Base-by-base conservation (phyloP, 2,329 filamentous ascomycete species). In the Chaetothyriales sp. region DNA sequence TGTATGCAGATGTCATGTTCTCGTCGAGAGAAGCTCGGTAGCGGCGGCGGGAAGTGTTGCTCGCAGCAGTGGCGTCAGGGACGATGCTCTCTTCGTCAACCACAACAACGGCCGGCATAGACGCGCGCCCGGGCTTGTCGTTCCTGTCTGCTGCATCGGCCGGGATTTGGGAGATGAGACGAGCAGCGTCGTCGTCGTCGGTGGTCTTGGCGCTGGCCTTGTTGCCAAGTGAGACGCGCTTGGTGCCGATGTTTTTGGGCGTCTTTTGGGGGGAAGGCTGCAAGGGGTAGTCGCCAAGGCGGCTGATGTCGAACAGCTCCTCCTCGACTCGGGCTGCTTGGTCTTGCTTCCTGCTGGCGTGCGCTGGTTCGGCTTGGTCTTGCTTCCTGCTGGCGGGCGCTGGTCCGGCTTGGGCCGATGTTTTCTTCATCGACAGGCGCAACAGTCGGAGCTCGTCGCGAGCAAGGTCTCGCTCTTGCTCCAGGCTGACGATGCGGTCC, bases 1-100 rank as follows among this genome's bases (percentile, higher is more conserved):
- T 81, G 62, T 82, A 81, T 5, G 77, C 79, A 2, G 78, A 82
- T 5, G 79, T 82, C 75, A 80, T 75, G 52, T 80, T 77, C 22
- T 72, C 69, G 40, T 62, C 59, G 13, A 69, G 67, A 40, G 67
- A 66, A 43, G 69, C 71, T 25, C 70, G 73, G 46, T 73, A 74
- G 48, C 75, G 73, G 8, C 72, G 72, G 49, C 71, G 71, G 29
- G 72, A 70, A 46, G 71, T 71, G 61, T 74, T 73, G 5, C 74
- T 62, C 40, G 73, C 67, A 40, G 33, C 33, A 40, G 60, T 62
- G 19, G 55, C 50, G 43, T 59, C 57, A 37, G 53, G 54, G 15
- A 57, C 37, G 15, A 57, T 50, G 54, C 58, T 59, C 33, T 59
- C 56, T 29, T 60, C 55, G 20, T 54, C 60, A 48, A 60, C 59